Percentiles rank a stretch among this genome's conserved stretches.
These are phyloP conservation scores for Juncus inflexus DNA, from an alignment of 176 grass and related monocot species.

Conservation along the genomic window DNA sequence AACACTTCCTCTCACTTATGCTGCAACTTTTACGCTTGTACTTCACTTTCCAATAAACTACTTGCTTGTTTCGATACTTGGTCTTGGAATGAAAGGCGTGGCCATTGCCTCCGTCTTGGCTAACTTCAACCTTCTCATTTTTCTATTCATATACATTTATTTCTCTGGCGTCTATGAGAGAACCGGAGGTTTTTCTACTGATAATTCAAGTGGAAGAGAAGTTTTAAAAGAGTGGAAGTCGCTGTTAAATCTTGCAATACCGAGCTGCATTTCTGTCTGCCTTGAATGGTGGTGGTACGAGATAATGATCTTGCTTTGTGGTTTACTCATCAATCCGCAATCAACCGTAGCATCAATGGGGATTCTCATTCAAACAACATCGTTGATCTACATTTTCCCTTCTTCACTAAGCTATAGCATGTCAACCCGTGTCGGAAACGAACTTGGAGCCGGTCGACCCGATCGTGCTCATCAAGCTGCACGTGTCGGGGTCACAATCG, in stretches of 20 bases:
- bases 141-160: constrained; percentile 55
- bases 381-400: constrained; percentile 88
- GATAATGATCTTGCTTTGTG: constrained; percentile 90
- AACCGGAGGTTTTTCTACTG: constrained; percentile 1
- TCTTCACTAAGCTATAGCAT: constrained; percentile 80
- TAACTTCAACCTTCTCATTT: constrained; percentile 75
- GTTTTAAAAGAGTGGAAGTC: constrained; percentile 39
- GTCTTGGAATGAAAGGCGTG: constrained; percentile 69
- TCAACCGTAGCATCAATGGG: constrained; percentile 84
- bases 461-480: constrained; percentile 59
- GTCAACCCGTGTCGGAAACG: constrained; percentile 73
- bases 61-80: constrained; percentile 50
- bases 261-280: constrained; percentile 86
- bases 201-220: constrained; percentile 16
- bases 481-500: constrained; percentile 47
- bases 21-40: constrained; percentile 43
- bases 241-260: constrained; percentile 57
- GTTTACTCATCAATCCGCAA: constrained; percentile 67
- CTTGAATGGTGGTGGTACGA: constrained; percentile 98
- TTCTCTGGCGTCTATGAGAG: constrained; percentile 43
- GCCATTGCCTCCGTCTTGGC: constrained; percentile 62
- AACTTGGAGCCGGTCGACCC: constrained; percentile 60
- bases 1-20: constrained; percentile 83
- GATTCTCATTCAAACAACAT: constrained; percentile 83
- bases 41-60: constrained; percentile 73